phyloP scores from a whole-genome alignment of 352 stramenopile species.

The Chrysophaeum taylorii region DNA sequence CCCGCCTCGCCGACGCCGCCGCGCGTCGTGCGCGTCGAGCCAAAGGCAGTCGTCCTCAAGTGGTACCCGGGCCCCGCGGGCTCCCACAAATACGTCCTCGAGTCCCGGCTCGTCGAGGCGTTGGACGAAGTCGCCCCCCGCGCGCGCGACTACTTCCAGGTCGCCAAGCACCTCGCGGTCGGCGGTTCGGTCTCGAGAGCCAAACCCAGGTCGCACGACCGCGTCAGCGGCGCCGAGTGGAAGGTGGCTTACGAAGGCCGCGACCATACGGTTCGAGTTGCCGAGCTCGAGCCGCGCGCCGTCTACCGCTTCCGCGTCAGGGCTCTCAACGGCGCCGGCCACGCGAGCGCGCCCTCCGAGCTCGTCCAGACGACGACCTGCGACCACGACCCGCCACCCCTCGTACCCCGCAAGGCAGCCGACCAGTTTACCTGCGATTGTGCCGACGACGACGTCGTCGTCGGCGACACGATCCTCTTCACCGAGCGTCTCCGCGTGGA shows the following conservation, averaged over 20 bases:
- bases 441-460: slow-evolving; percentile 62
- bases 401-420: slow-evolving; percentile 17
- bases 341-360: slow-evolving; percentile 54
- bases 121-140: too few relatives aligned
- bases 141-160: too few relatives aligned
- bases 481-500: slow-evolving; percentile 65
- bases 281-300: slow-evolving; percentile 55
- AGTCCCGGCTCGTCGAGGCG: slow-evolving; percentile 37
- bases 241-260: slow-evolving; percentile 59
- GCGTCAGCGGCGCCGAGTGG: too few relatives aligned
- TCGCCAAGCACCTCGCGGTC: too few relatives aligned
- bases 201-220: too few relatives aligned
- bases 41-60: slow-evolving; percentile 47
- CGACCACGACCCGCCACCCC: not conserved
- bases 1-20: slow-evolving; percentile 33
- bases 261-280: slow-evolving; percentile 50
- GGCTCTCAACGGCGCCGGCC: slow-evolving; percentile 54
- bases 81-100: slow-evolving; percentile 55
- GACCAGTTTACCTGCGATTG: slow-evolving; percentile 32
- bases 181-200: too few relatives aligned
- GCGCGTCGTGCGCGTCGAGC: slow-evolving; percentile 45
- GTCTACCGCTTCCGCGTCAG: slow-evolving; percentile 70
- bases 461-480: slow-evolving; percentile 76
- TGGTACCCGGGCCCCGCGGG: slow-evolving; percentile 64
- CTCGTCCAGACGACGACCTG: slow-evolving; percentile 51